Evolutionary conservation across 208 protist genomes (phyloP).

Genomic region (Trypanosoma platydactyli): DNA sequence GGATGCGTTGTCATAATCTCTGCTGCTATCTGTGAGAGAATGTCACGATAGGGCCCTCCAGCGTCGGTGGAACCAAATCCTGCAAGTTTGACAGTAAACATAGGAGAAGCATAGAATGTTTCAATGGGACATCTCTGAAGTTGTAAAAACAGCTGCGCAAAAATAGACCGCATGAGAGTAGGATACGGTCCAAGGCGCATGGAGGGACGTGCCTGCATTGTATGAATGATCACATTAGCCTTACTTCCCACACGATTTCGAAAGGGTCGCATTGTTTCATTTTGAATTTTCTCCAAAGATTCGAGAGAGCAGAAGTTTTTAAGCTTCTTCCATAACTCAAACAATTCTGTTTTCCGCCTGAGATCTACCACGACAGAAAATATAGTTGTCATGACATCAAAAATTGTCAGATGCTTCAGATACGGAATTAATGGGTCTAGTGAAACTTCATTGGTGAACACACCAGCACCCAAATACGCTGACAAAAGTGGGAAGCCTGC

Average conservation of each 20-base stretch:
- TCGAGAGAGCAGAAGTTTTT: constrained; percentile 74
- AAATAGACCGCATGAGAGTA: constrained; percentile 80
- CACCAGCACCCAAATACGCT: constrained; percentile 49
- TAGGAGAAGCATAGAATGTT: constrained; percentile 83
- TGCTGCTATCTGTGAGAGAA: constrained; percentile 83
- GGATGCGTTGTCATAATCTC: constrained; percentile 90
- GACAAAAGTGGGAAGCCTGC: constrained; percentile 58
- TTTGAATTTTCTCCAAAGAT: constrained; percentile 77
- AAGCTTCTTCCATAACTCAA: constrained; percentile 78
- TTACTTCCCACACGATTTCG: constrained; percentile 61
- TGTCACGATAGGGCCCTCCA: constrained; percentile 90
- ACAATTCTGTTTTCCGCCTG: constrained; percentile 64
- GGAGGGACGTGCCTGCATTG: constrained; percentile 76
- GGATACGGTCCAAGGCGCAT: constrained; percentile 53
- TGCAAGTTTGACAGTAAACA: constrained; percentile 88
- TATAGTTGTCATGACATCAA: constrained; percentile 70
- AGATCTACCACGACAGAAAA: constrained; percentile 84
- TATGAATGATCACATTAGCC: constrained; percentile 82
- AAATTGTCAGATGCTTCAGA: constrained; percentile 54
- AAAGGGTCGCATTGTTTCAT: constrained; percentile 81
- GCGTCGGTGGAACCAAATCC: constrained; percentile 90
- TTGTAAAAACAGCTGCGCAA: constrained; percentile 87
- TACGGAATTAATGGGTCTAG: constrained; percentile 70
- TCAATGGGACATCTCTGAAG: constrained; percentile 62
- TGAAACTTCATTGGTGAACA: constrained; percentile 51